Percentiles rank a stretch among this genome's conserved stretches.
Conservation (phyloP, 805 yeast species). For the Candida krabiensis region DNA sequence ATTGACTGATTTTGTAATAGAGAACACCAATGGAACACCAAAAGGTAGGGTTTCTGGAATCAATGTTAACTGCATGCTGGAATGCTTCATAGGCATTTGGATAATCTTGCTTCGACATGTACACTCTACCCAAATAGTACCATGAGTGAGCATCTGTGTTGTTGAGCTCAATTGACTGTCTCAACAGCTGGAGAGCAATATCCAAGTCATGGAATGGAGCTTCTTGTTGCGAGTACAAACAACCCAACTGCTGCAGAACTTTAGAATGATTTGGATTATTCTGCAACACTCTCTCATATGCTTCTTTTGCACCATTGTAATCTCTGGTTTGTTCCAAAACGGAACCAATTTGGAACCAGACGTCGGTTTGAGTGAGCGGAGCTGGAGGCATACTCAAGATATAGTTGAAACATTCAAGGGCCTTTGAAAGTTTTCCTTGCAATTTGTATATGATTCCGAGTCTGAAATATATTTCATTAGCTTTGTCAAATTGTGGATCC, state of each 20-base stretch:
- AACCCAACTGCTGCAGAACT: conserved; percentile 93
- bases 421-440: conserved; percentile 82
- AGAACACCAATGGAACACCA: conserved; percentile 97
- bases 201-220: conserved; percentile 77
- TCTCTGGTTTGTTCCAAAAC: conserved; percentile 93
- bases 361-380: conserved; percentile 94
- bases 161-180: conserved; percentile 88
- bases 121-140: conserved; percentile 95
- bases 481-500: conserved; percentile 95
- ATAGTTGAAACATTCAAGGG: conserved; percentile 92
- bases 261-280: conserved; percentile 94
- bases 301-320: conserved; percentile 89
- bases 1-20: conserved; percentile 94
- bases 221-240: conserved; percentile 79
- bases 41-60: conserved; percentile 94
- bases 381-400: conserved; percentile 90
- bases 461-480: conserved; percentile 93
- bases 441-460: conserved; percentile 96
- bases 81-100: conserved; percentile 96
- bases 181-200: conserved; percentile 74
- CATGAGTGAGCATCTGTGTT: conserved; percentile 92
- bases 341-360: conserved; percentile 97
- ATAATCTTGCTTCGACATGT: conserved; percentile 94
- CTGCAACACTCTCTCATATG: conserved; percentile 87
- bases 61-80: conserved; percentile 97